Evolutionary conservation across 352 stramenopile species (phyloP), one percentile per base, ranked within the genome.

Genomic region (Halophytophthora batemanensis): DNA sequence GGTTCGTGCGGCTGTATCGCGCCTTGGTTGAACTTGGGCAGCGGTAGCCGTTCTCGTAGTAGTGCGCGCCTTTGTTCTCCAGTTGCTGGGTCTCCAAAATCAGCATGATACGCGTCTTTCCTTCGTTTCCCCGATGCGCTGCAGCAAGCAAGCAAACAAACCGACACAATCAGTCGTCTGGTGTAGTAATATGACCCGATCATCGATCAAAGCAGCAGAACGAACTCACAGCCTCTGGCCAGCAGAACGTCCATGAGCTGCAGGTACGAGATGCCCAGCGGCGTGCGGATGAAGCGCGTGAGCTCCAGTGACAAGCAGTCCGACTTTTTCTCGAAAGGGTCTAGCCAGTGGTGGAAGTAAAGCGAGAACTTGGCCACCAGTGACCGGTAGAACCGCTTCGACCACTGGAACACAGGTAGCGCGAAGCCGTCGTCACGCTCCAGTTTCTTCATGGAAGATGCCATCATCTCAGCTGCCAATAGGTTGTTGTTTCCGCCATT

Each of bases 351-450:
- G 46, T 90, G 72, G 47, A 91, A 91, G 58, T 91, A 93, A 7
- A 93, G 63, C 54, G 82, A 79, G 56, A 86, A 91, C 57, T 93
- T 93, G 49, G 82, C 80, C 19, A 93, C 73, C 35, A 93, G 70
- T 25, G 80, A 90, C n/a, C 82, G 72, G 51, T 87, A 91, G 45
- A 93, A 90, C 7, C 80, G 66, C 51, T 84, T 83, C 2, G 80
- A 82, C 82, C 82, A 93, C 52, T 90, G 80, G 54, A 84, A 90
- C 36, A 93, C 77, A 2, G 82, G 82, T 15, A 93, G 47, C 45
- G 76, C 72, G 56, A 90, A 93, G 5, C 78, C 80, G 41, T 93
- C 79, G 35, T 91, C 79, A 15, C 77, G 77, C 48, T 86, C 82
- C 50, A 90, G 74, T 36, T 71, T 84, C 46, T 83, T 79, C 54